A percentile compares a stretch with the other conserved stretches of the same genome.
These are phyloP conservation scores for Solanum okadae DNA, from an alignment of 257 asterid species.

Conservation along the genomic window DNA sequence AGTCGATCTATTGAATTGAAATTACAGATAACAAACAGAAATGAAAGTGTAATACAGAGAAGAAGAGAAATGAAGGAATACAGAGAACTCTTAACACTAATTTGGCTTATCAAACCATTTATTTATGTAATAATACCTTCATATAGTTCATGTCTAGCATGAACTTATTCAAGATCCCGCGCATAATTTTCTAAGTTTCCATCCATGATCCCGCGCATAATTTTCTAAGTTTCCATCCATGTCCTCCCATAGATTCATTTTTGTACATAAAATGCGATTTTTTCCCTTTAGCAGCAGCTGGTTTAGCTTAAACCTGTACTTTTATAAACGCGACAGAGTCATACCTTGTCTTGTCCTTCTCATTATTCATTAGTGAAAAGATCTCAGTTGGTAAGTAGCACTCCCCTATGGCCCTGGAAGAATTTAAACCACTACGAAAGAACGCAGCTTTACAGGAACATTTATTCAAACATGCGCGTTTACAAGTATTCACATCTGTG, in stretches of 20 bases:
- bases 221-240: neutral
- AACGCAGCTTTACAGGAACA: slow-evolving; percentile 16
- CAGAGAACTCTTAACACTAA: neutral
- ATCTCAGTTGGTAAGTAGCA: slow-evolving; percentile 5
- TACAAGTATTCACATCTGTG: slow-evolving; percentile 4
- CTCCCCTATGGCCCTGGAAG: neutral
- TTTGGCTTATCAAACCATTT: neutral
- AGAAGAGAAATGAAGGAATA: neutral
- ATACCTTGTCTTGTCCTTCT: neutral
- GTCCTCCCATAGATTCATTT: neutral
- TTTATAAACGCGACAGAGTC: slow-evolving; percentile 9
- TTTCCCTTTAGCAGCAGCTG: neutral
- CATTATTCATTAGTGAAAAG: neutral
- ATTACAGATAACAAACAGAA: neutral
- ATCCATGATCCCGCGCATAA: neutral
- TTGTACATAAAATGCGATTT: neutral
- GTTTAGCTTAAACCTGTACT: slow-evolving; percentile 2
- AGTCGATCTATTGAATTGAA: too few relatives aligned
- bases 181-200: too few relatives aligned
- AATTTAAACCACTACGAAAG: neutral
- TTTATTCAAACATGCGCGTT: neutral
- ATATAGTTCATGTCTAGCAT: neutral
- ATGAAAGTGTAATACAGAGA: neutral
- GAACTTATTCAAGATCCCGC: neutral
- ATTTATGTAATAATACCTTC: neutral